Percentiles rank a stretch among this genome's conserved stretches.
Evolutionary conservation across 768 basidiomycete genomes (phyloP).

Genomic region (Cyclocybe aegerita): DNA sequence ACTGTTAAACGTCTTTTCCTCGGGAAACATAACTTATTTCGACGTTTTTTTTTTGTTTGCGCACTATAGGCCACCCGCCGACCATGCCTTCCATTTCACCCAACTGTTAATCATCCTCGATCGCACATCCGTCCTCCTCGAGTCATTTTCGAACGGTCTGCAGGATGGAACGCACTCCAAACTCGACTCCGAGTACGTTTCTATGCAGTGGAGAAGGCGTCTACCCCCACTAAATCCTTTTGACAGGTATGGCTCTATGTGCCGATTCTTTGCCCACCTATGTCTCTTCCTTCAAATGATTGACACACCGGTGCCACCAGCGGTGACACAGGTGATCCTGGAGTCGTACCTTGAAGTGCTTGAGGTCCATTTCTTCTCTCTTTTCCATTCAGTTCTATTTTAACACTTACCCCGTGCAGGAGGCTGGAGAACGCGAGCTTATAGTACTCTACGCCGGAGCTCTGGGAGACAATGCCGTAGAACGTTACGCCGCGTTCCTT

Average conservation of each 20-base stretch:
- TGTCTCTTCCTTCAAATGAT: slow-evolving; percentile 88
- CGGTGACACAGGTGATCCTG: slow-evolving; percentile 77
- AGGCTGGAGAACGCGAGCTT: slow-evolving; percentile 76
- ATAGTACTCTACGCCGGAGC: slow-evolving; percentile 95
- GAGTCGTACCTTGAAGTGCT: slow-evolving; percentile 88
- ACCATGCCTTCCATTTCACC: slow-evolving; percentile 79
- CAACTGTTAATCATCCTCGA: slow-evolving; percentile 79
- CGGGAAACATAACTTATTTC: not conserved
- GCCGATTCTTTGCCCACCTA: slow-evolving; percentile 92
- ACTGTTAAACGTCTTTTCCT: slow-evolving; percentile 14
- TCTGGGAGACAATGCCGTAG: slow-evolving; percentile 86
- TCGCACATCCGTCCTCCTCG: slow-evolving; percentile 64
- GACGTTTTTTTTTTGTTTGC: slow-evolving; percentile 1
- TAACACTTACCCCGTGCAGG: slow-evolving; percentile 31
- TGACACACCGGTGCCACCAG: slow-evolving; percentile 67
- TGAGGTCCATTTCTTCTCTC: slow-evolving; percentile 46
- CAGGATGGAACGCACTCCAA: slow-evolving; percentile 47
- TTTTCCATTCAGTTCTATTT: not conserved
- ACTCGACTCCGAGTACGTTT: slow-evolving; percentile 55
- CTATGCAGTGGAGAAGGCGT: not conserved
- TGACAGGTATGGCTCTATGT: slow-evolving; percentile 64
- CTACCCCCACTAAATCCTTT: not conserved
- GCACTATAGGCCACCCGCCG: slow-evolving; percentile 49
- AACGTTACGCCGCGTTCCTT: slow-evolving; percentile 90
- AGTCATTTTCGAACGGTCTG: slow-evolving; percentile 63